Evolutionary conservation across 2,329 filamentous ascomycete species (phyloP).

Genomic region (Aspergillus ustus): DNA sequence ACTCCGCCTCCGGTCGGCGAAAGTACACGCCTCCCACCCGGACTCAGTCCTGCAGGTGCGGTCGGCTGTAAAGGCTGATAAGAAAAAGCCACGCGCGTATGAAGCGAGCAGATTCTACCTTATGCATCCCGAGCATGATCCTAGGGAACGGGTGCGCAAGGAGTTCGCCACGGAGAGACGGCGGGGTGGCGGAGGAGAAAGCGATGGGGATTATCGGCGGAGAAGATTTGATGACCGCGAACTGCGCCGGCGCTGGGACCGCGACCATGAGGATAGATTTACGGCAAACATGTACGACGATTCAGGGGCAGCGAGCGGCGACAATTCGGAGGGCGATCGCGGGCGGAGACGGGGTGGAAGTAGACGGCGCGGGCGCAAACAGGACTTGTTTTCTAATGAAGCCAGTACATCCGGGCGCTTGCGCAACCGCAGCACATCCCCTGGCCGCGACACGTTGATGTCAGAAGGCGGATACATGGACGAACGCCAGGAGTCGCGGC

Average conservation of each 20-base stretch:
- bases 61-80: slow-evolving; percentile 74
- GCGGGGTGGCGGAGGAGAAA: slow-evolving; percentile 40
- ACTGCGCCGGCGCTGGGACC: slow-evolving; percentile 45
- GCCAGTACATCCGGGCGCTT: slow-evolving; percentile 51
- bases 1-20: slow-evolving; percentile 71
- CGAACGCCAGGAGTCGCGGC: slow-evolving; percentile 42
- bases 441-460: slow-evolving; percentile 57
- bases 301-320: slow-evolving; percentile 45
- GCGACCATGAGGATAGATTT: slow-evolving; percentile 63
- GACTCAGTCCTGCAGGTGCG: slow-evolving; percentile 73
- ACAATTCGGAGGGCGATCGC: slow-evolving; percentile 36
- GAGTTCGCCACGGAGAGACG: slow-evolving; percentile 52
- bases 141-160: slow-evolving; percentile 69
- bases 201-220: slow-evolving; percentile 50
- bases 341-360: slow-evolving; percentile 36
- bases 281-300: slow-evolving; percentile 86
- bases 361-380: slow-evolving; percentile 14
- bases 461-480: slow-evolving; percentile 43
- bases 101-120: slow-evolving; percentile 89
- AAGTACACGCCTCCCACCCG: slow-evolving; percentile 69
- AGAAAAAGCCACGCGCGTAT: slow-evolving; percentile 78
- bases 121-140: slow-evolving; percentile 86
- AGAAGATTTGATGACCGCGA: slow-evolving; percentile 68
- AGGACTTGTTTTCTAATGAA: slow-evolving; percentile 47
- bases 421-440: slow-evolving; percentile 65